Evolutionary conservation across 495 filamentous ascomycete species (phyloP), one percentile per base, ranked within the genome.

Genomic region (Hypoxylon intermedium): DNA sequence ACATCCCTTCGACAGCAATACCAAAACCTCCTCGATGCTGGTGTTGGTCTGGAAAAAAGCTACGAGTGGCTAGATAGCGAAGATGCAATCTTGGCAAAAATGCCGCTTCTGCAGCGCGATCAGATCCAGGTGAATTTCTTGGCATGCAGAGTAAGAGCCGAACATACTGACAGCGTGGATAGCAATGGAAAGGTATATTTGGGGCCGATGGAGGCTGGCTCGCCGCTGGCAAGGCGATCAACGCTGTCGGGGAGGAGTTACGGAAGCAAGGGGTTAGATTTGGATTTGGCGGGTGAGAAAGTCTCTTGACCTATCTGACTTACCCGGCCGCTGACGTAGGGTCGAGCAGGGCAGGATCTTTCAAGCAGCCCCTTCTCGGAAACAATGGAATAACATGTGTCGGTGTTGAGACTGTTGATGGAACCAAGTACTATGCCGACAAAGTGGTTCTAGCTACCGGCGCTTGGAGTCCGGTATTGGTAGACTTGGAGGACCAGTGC

Each of bases 401-500:
- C 3, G 74, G 70, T 1, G 70, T 70, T 19, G 54, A 71, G 49
- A 70, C 73, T 5, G 60, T 62, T 4, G 73, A 75, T 37, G 74
- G 70, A 6, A 69, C 63, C 3, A 69, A 54, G 31, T 63, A 74
- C 20, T 63, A 68, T 2, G 73, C 72, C 2, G 66, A 74, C 38
- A 57, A 65, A 24, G 64, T 77, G 0, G 67, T 77, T 34, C 47
- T 77, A 19, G 67, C 70, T 24, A 53, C 72, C 16, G 73, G 74
- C 24, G 70, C 73, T 11, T 77, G 74, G 74, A 71, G 67, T 18
- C 64, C 71, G 6, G 54, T 56, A 28, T 55, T 76, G 26, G 54
- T 76, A n/a, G 72, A 76, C 24, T 13, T 75, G 21, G 40, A 76
- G 2, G 66, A 58, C 7, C 74, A 76, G 42, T 63, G 65, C 9